Percentiles rank a stretch among this genome's conserved stretches.
Evolutionary conservation across 2,329 filamentous ascomycete species (phyloP).

Genomic region (Colletotrichum musae): DNA sequence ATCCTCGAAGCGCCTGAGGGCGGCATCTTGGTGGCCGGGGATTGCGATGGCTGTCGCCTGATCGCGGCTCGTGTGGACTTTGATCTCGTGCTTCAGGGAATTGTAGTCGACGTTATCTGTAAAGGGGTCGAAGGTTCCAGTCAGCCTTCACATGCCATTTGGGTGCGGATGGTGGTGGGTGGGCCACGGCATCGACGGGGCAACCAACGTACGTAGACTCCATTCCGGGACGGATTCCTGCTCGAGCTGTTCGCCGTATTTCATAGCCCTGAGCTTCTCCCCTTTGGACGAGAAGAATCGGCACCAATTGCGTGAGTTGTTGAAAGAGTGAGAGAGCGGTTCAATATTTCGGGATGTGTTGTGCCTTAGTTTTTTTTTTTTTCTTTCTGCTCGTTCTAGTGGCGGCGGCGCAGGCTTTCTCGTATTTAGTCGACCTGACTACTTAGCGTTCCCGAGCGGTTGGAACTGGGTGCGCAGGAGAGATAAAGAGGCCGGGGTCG

Average conservation of each 20-base stretch:
- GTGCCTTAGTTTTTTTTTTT: too few relatives aligned
- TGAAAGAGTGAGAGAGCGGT: slow-evolving; percentile 1
- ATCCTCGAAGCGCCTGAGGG: slow-evolving; percentile 76
- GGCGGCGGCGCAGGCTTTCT: slow-evolving; percentile 23
- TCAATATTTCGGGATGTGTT: slow-evolving; percentile 1
- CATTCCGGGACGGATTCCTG: slow-evolving; percentile 86
- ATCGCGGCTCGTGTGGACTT: slow-evolving; percentile 80
- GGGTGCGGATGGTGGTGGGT: not conserved
- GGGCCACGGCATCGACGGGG: slow-evolving; percentile 2
- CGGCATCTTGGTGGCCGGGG: slow-evolving; percentile 76
- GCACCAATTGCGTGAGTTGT: slow-evolving; percentile 29
- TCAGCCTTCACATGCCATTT: slow-evolving; percentile 29
- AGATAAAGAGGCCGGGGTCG: slow-evolving; percentile 30
- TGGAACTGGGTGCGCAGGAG: slow-evolving; percentile 21
- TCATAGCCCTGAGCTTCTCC: slow-evolving; percentile 64
- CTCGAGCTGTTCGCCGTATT: slow-evolving; percentile 82
- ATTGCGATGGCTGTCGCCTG: slow-evolving; percentile 80
- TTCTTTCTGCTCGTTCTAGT: too few relatives aligned
- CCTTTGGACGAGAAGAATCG: slow-evolving; percentile 18
- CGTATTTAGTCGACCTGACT: slow-evolving; percentile 35
- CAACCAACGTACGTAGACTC: slow-evolving; percentile 73
- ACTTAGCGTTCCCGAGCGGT: slow-evolving; percentile 5
- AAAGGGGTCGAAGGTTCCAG: not conserved
- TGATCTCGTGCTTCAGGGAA: slow-evolving; percentile 87
- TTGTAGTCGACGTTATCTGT: slow-evolving; percentile 92